These are phyloP conservation scores for Rehmannia glutinosa DNA, from an alignment of 257 asterid species.

Conservation along the genomic window DNA sequence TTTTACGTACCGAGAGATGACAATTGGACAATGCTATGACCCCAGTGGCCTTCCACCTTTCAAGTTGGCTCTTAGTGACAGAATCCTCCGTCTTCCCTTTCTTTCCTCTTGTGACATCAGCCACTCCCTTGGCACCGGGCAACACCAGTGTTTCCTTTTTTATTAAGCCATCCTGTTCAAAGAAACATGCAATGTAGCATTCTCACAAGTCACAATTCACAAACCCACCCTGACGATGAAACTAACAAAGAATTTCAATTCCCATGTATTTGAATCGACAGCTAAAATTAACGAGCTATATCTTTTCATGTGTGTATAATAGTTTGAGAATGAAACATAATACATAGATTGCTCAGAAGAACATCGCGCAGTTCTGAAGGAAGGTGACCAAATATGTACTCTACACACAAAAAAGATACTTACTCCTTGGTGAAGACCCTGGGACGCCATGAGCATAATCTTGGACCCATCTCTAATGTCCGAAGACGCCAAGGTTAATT, in stretches of 20 bases:
- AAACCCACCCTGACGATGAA: too few species aligned
- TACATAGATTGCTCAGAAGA: too few species aligned
- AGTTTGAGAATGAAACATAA: too few species aligned
- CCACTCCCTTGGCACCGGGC: slow-evolving; percentile 25
- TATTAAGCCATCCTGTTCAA: slow-evolving; percentile 64
- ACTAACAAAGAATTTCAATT: not conserved
- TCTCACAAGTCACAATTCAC: not conserved
- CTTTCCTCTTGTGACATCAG: slow-evolving; percentile 24
- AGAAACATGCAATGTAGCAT: not conserved
- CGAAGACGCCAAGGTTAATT: slow-evolving; percentile 48
- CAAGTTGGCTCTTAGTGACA: slow-evolving; percentile 39
- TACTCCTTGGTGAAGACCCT: slow-evolving; percentile 97
- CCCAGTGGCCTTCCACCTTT: slow-evolving; percentile 78
- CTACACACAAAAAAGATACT: not conserved
- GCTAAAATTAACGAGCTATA: too few species aligned
- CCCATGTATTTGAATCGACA: too few species aligned
- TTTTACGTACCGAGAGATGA: slow-evolving; percentile 50
- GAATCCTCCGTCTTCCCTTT: slow-evolving; percentile 27
- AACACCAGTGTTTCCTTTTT: slow-evolving; percentile 38
- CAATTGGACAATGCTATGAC: slow-evolving; percentile 54
- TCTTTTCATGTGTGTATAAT: too few species aligned
- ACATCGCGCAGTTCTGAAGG: too few species aligned
- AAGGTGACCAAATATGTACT: not conserved
- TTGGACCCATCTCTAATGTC: slow-evolving; percentile 57
- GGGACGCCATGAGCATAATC: slow-evolving; percentile 92